Conservation (phyloP, 2,329 filamentous ascomycete genomes). For the Epichloe festucae region DNA sequence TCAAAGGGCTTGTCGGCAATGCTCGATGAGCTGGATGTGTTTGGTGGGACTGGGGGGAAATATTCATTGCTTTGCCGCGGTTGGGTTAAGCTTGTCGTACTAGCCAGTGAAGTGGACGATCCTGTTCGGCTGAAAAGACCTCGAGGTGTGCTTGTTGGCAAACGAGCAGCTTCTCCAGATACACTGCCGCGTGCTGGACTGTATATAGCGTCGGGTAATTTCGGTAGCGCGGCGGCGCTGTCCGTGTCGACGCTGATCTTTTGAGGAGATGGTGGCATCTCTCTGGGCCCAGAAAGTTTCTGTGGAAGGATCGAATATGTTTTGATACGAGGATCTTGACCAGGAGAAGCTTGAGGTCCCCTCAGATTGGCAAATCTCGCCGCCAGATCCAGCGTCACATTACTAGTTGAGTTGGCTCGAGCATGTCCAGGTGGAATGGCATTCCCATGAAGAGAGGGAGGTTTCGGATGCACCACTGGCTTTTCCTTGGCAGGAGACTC, state of each 20-base stretch:
- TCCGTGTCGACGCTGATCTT: slow-evolving; percentile 35
- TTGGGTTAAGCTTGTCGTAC: slow-evolving; percentile 15
- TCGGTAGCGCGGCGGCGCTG: slow-evolving; percentile 47
- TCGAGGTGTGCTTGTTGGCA: slow-evolving; percentile 51
- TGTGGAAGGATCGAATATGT: slow-evolving; percentile 32
- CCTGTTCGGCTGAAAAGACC: slow-evolving; percentile 49
- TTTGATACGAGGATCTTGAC: slow-evolving; percentile 40
- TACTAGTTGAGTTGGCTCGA: slow-evolving; percentile 16
- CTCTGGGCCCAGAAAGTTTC: slow-evolving; percentile 33
- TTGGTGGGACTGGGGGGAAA: slow-evolving; percentile 14
- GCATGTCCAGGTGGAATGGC: slow-evolving; percentile 23
- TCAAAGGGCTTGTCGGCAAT: slow-evolving; percentile 29
- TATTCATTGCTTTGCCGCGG: slow-evolving; percentile 20
- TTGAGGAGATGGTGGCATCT: slow-evolving; percentile 32
- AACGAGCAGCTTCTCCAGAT: slow-evolving; percentile 49
- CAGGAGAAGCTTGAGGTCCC: slow-evolving; percentile 24
- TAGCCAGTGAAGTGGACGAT: slow-evolving; percentile 30
- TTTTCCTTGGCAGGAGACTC: slow-evolving; percentile 22
- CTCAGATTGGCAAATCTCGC: slow-evolving; percentile 46
- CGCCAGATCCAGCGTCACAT: slow-evolving; percentile 34
- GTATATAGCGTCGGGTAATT: slow-evolving; percentile 62
- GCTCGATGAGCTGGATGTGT: slow-evolving; percentile 12
- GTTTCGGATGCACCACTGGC: slow-evolving; percentile 50
- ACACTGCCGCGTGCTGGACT: slow-evolving; percentile 63
- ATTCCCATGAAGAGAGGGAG: slow-evolving; percentile 51